These are phyloP conservation scores for Nicotiana undulata DNA, from an alignment of 257 asterid genomes.

Conservation along the genomic window DNA sequence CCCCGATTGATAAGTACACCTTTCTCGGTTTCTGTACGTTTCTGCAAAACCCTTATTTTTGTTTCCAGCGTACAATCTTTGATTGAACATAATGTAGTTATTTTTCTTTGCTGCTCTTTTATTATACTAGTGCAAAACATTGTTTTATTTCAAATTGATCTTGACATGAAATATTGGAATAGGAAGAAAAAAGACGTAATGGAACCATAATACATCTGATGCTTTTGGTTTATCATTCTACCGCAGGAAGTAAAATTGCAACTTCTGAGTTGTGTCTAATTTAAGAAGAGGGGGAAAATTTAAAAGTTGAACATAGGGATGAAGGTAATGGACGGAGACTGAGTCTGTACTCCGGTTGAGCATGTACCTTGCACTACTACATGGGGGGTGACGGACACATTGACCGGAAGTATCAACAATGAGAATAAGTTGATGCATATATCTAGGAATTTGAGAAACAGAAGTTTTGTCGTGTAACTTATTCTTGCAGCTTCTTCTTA, in stretches of 20 bases:
- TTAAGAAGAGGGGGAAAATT: not conserved
- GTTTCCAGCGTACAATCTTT: not conserved
- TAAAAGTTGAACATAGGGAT: not conserved
- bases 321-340: not conserved
- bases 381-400: not conserved
- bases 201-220: not conserved
- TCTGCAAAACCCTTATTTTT: not conserved
- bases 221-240: not conserved
- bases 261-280: not conserved
- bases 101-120: not conserved
- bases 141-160: not conserved
- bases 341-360: not conserved
- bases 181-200: not conserved
- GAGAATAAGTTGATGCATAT: not conserved
- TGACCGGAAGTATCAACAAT: not conserved
- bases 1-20: conserved; percentile 38
- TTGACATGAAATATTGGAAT: not conserved
- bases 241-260: not conserved
- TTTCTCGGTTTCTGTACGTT: conserved; percentile 53
- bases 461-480: not conserved
- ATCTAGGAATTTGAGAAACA: not conserved
- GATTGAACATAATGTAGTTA: not conserved
- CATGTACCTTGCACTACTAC: not conserved
- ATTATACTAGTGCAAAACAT: not conserved
- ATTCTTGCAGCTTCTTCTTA: not conserved